phyloP scores from a whole-genome alignment of 768 basidiomycete species.

The Imleria badia region DNA sequence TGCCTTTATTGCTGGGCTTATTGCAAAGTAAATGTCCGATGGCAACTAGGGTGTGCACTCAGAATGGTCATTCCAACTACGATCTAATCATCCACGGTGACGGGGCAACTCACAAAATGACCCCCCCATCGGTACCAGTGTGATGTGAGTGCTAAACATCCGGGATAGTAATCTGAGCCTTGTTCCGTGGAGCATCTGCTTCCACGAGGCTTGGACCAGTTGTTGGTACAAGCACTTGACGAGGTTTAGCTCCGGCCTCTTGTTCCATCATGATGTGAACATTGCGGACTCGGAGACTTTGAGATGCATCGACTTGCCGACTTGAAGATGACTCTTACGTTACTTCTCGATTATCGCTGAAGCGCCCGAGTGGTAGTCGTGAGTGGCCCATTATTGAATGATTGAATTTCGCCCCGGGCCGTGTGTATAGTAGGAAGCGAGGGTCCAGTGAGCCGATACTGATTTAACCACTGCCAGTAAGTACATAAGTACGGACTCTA shows the following conservation, averaged over 20 bases:
- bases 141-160: conserved; percentile 4
- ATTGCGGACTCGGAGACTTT: not conserved
- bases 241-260: too few species aligned
- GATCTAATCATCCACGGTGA: not conserved
- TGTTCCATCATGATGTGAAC: too few species aligned
- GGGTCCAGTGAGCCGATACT: not conserved
- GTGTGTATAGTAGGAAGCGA: not conserved
- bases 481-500: not conserved
- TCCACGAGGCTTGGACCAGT: not conserved
- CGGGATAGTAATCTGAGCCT: too few species aligned
- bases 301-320: not conserved
- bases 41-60: not conserved
- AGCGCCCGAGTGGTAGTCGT: not conserved
- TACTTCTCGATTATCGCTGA: not conserved
- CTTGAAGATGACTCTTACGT: not conserved
- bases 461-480: not conserved
- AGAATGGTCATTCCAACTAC: not conserved
- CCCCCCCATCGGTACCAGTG: not conserved
- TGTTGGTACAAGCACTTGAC: not conserved
- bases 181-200: too few species aligned
- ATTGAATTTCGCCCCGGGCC: not conserved
- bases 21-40: not conserved
- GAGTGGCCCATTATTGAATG: not conserved
- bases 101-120: not conserved
- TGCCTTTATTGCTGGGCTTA: not conserved